Evolutionary conservation across 768 basidiomycete genomes (phyloP), one percentile per base, ranked within the genome.

Genomic region (Rossbeevera mucosa): DNA sequence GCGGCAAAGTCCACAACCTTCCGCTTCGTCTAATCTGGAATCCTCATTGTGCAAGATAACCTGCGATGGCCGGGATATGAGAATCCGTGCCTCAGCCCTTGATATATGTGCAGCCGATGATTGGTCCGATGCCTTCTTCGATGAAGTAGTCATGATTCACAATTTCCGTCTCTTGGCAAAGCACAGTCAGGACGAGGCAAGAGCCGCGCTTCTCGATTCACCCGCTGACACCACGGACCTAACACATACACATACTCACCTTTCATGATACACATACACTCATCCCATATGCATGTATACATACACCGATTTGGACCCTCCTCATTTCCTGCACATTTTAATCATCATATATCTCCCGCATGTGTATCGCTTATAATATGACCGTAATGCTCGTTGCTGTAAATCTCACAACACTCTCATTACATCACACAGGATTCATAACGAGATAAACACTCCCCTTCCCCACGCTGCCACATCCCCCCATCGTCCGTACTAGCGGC

Each of bases 91-190:
- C 20, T 69, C 73, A 47, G 79, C 80, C 24, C 63, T 79, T n/a
- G 65, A 74, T 26, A 64, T 69, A 16, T 80, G 75, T 62, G 36
- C 53, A 14, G 55, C 64, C 24, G 72, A 77, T 52, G 74, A 79
- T 48, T 85, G 82, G 82, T 78, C 81, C 11, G 82, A 85, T 64
- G 59, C 72, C 48, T 77, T 82, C 64, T 83, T 83, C 51, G 80
- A 83, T 52, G 80, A 82, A 59, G 75, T 83, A 25, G 69, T 82
- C 48, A 79, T 81, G 78, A 74, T 82, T 61, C 71, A 80, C 65
- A 75, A 81, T 55, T 81, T 76, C 59, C 66, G 68, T 48, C 67
- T 69, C 50, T 65, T 69, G 60, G 68, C 69, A 45, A 69, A 63
- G 60, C 68, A 71, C 30, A 69, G 69, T 59, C 69, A 71, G 50